phyloP scores from a whole-genome alignment of 164 flowering plant species.

The Magnolia kwangsiensis region DNA sequence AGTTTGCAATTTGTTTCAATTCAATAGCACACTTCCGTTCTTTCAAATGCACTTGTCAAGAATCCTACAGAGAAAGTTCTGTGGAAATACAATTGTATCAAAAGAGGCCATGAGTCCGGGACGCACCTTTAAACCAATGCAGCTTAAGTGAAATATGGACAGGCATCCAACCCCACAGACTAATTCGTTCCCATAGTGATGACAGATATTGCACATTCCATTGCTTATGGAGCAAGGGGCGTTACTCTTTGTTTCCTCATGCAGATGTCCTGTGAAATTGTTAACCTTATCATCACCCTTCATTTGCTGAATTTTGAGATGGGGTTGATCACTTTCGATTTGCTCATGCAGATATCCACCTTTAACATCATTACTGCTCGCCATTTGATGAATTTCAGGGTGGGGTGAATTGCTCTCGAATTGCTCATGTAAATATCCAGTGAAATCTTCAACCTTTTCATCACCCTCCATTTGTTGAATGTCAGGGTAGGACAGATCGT shows the following conservation, averaged over 20 bases:
- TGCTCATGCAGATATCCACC: background rate
- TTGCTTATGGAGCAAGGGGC: background rate
- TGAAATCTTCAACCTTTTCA: constrained; percentile 16
- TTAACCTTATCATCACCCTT: background rate
- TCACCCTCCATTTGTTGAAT: background rate
- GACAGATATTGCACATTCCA: background rate
- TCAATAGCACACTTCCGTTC: too few species aligned
- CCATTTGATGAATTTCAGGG: background rate
- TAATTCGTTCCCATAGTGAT: constrained; percentile 66
- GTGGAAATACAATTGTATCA: too few species aligned
- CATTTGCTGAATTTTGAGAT: background rate
- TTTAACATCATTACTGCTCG: constrained; percentile 34
- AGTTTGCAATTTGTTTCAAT: too few species aligned
- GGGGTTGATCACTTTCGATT: constrained; percentile 56
- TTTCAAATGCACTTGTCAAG: too few species aligned
- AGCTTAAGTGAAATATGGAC: constrained; percentile 74
- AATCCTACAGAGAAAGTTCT: too few species aligned
- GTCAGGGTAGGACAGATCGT: too few species aligned
- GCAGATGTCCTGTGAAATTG: background rate
- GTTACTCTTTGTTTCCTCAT: background rate
- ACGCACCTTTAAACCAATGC: constrained; percentile 69
- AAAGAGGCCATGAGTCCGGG: too few species aligned
- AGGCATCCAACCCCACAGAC: constrained; percentile 70
- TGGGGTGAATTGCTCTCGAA: background rate
- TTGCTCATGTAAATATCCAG: constrained; percentile 13